Conservation (phyloP, 768 basidiomycete species). For the Leccinum uliginosum region DNA sequence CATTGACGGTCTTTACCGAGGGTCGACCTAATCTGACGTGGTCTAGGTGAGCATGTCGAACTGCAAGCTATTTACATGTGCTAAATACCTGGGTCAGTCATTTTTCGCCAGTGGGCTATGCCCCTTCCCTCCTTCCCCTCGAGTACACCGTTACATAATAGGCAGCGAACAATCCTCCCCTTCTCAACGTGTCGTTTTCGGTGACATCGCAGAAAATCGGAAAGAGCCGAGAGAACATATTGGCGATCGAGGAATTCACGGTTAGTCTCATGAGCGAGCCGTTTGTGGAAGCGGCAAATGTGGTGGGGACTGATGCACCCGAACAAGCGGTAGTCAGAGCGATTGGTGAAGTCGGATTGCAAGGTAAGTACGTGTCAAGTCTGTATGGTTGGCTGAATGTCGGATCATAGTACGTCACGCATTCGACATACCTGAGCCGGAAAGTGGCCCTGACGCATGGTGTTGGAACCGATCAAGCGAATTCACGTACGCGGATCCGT, state of each 20-base stretch:
- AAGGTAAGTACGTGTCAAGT: too few relatives aligned
- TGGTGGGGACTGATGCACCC: slow-evolving; percentile 51
- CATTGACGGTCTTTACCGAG: slow-evolving; percentile 49
- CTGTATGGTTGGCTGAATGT: slow-evolving; percentile 1
- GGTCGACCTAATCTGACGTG: slow-evolving; percentile 60
- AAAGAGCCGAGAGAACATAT: slow-evolving; percentile 65
- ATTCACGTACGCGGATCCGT: slow-evolving; percentile 50
- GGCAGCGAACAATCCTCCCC: slow-evolving; percentile 65
- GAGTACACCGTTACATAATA: slow-evolving; percentile 9
- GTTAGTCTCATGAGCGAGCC: slow-evolving; percentile 70
- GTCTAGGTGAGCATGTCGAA: slow-evolving; percentile 47
- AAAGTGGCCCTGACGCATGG: slow-evolving; percentile 40
- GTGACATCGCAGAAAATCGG: slow-evolving; percentile 42
- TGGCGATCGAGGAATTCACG: slow-evolving; percentile 61
- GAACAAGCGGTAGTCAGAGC: slow-evolving; percentile 52
- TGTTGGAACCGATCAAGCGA: slow-evolving; percentile 51
- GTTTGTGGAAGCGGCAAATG: slow-evolving; percentile 54
- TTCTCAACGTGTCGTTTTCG: slow-evolving; percentile 59
- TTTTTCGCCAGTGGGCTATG: slow-evolving; percentile 52
- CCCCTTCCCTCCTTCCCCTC: too few relatives aligned
- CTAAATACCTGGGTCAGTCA: slow-evolving; percentile 36
- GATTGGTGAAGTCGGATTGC: slow-evolving; percentile 58
- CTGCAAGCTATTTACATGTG: slow-evolving; percentile 8
- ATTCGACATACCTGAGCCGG: slow-evolving; percentile 43
- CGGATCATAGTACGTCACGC: slow-evolving; percentile 43